phyloP scores from a whole-genome alignment of 352 stramenopile species.

The Aphanomyces invadans region DNA sequence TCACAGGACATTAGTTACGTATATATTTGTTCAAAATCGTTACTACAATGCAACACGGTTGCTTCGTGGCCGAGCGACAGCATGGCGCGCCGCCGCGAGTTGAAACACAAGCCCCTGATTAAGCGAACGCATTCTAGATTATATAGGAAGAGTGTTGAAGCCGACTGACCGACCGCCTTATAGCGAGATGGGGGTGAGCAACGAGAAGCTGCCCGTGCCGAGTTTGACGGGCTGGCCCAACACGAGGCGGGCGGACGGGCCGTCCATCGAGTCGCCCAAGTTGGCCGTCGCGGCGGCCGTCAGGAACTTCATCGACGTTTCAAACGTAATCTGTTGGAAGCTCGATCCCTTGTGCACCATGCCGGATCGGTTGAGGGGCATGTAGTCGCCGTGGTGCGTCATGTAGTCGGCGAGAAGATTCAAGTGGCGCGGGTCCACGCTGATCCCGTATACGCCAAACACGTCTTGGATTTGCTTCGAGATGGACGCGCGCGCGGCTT shows the following conservation, averaged over 20 bases:
- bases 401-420: constrained; percentile 99
- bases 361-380: constrained; percentile 95
- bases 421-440: constrained; percentile 96
- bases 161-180: constrained; percentile 19
- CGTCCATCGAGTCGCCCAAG: constrained; percentile 86
- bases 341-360: constrained; percentile 95
- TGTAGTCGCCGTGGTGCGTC: constrained; percentile 96
- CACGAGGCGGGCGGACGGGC: constrained; percentile 92
- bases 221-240: constrained; percentile 90
- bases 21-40: no score
- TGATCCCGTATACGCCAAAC: constrained; percentile 99
- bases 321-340: constrained; percentile 99
- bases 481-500: constrained; percentile 95
- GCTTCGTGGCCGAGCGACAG: no score
- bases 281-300: constrained; percentile 91
- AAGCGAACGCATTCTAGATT: constrained; percentile 8
- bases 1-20: no score
- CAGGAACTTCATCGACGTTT: constrained; percentile 99
- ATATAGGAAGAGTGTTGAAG: constrained; percentile 1
- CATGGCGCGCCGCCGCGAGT: no score
- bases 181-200: constrained; percentile 76
- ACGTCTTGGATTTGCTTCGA: constrained; percentile 98
- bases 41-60: no score
- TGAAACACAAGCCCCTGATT: no score
- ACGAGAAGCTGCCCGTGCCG: constrained; percentile 94